Evolutionary conservation across 1,139 yeast species (phyloP).

Genomic region (Geotrichum macrosporum): DNA sequence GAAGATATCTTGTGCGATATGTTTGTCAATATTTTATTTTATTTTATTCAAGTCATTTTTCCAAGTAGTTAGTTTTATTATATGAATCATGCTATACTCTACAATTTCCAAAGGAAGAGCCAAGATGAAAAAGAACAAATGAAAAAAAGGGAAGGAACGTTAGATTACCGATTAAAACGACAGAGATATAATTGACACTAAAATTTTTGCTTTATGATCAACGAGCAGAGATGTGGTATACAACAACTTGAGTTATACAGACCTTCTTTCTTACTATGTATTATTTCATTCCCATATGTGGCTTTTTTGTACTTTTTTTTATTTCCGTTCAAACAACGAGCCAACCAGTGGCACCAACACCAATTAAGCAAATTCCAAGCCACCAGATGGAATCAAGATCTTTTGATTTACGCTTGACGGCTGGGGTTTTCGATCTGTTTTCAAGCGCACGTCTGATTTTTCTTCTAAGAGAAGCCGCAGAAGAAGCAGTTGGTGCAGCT

Average conservation of each 20-base stretch:
- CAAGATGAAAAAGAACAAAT: no score
- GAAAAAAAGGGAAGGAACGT: no score
- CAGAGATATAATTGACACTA: no score
- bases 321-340: constrained; percentile 30
- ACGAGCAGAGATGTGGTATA: no score
- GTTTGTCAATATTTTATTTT: no score
- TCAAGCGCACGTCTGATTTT: constrained; percentile 68
- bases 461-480: constrained; percentile 37
- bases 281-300: background rate
- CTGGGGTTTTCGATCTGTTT: constrained; percentile 74
- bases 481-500: constrained; percentile 24
- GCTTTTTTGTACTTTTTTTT: constrained; percentile 9
- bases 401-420: constrained; percentile 47
- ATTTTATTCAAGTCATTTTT: no score
- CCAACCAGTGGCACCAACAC: constrained; percentile 43
- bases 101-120: no score
- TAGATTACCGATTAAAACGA: no score
- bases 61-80: background rate
- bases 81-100: no score
- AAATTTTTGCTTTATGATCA: no score
- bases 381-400: constrained; percentile 54
- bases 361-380: constrained; percentile 42
- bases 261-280: background rate
- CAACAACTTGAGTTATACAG: no score
- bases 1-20: no score